Base-by-base conservation (phyloP, 805 yeast genomes). In the Wickerhamomyces bisporus region DNA sequence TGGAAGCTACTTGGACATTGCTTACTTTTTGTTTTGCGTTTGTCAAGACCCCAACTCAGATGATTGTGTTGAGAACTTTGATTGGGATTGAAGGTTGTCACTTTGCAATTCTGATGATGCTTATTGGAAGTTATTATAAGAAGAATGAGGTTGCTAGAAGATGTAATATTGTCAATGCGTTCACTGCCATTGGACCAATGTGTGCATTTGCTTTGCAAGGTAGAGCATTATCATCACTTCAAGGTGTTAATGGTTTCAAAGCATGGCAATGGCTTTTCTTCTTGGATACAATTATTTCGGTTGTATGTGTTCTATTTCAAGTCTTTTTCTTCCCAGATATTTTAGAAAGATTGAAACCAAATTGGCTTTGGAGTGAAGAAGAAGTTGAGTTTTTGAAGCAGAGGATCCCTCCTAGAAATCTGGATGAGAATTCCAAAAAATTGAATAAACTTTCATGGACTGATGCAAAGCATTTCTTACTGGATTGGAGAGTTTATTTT, bases 181-280 rank as follows among this genome's bases (percentile, higher is more conserved):
- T 21, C 24, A 21, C 24, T 21, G 24, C 24, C 7, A 21, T 21
- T 21, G 24, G 24, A 7, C 24, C 24, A 21, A 21, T 21, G 24
- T 21, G 24, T 21, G 24, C 28, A 6, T 26, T 26, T 26, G 28
- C 28, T 9, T n/a, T 26, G 6, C 28, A 26, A 26, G 28, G 15
- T 12, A 26, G 28, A 12, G 28, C 28, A 26, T n/a, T 26, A 12
- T 11, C 13, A 11, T 26, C 28, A n/a, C n/a, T 26, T 6, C 15
- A 26, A 12, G 28, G 28, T 26, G 28, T 26, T 7, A 55, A 53
- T 29, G 78, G 77, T 4, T 50, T 68, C 16, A 66, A 68, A 8
- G 71, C 76, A 14, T 78, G 85, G 85, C 68, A 76, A 55, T 78
- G 83, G 84, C 71, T 77, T 59, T 77, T 73, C 48, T 66, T 78